Percentiles rank a stretch among this genome's conserved stretches.
Evolutionary conservation across 2,329 filamentous ascomycete species (phyloP).

Genomic region (Aspergillus nomiae): DNA sequence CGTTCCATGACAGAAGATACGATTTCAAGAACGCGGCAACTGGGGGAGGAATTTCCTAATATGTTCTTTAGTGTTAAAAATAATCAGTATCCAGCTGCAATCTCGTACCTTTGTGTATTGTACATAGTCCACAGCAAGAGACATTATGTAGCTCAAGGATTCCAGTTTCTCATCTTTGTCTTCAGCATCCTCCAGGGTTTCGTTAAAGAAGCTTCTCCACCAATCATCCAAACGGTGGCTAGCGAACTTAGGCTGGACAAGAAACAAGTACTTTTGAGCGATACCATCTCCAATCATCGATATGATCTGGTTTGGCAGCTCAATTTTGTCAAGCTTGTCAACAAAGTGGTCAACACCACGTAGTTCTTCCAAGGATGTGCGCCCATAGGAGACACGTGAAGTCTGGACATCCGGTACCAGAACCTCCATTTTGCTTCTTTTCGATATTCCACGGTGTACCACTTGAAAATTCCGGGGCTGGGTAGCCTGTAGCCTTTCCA

Average conservation of each 20-base stretch:
- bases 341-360: conserved; percentile 71
- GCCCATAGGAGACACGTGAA: conserved; percentile 66
- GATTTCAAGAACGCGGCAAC: conserved; percentile 43
- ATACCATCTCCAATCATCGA: conserved; percentile 75
- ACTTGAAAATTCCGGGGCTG: conserved; percentile 65
- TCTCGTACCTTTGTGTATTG: conserved; percentile 40
- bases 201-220: conserved; percentile 42
- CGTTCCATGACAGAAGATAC: conserved; percentile 66
- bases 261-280: conserved; percentile 72
- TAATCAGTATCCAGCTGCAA: background rate
- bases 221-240: conserved; percentile 39
- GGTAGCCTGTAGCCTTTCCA: conserved; percentile 43
- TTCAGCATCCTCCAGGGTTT: conserved; percentile 36
- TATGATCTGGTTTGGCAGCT: conserved; percentile 79
- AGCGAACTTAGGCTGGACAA: conserved; percentile 62
- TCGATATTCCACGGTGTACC: conserved; percentile 54
- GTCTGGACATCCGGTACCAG: conserved; percentile 72
- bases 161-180: conserved; percentile 49
- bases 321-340: conserved; percentile 72
- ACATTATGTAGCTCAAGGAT: conserved; percentile 38
- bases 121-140: conserved; percentile 36
- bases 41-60: conserved; percentile 35
- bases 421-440: conserved; percentile 52
- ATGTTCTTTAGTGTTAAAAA: conserved; percentile 7
- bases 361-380: conserved; percentile 70